Evolutionary conservation across 2,329 filamentous ascomycete genomes (phyloP), one percentile per base, ranked within the genome.

Genomic region (Stachybotrys elegans): DNA sequence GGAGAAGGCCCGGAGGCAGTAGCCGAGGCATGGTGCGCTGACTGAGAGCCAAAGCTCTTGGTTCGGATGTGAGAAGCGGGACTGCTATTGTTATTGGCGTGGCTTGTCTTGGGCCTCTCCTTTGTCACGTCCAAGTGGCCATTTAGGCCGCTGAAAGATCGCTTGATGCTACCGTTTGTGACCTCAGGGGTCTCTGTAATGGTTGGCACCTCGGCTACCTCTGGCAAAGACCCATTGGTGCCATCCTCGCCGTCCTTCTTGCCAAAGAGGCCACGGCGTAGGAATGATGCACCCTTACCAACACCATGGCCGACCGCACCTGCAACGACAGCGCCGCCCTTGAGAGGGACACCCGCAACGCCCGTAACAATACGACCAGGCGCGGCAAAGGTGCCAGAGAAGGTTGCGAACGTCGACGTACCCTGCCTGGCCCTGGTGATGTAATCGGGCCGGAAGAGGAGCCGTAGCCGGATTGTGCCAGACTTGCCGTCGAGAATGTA

Each of bases 361-460:
- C 82, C 81, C 12, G 83, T 86, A 46, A 97, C 87, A 47, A 98
- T 90, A 67, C 91, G 91, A 39, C 88, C 88, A 22, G 93, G 89
- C 2, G 83, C 76, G 5, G 84, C 85, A 62, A 97, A 96, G 1
- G 90, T 95, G 23, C 91, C 91, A 1, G 85, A 84, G 70, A 98
- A 95, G 1, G 92, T 96, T 1, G 85, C 85, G 70, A 98, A 95
- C 1, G 92, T 96, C 1, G 90, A 90, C 0, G 90, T 93, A 42
- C 93, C 93, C 65, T 96, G 88, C 40, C 90, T 80, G 12, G 86
- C 79, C 44, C 93, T 83, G 13, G 85, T 86, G 48, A 98, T 85
- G 59, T 97, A 98, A 60, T 89, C 84, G 12, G 93, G 89, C 49
- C 89, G 89, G 81, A 98, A 98, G 20, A 97, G 72, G 61, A 98